These are phyloP conservation scores for Thelonectria discophora DNA, from an alignment of 2,329 filamentous ascomycete species.

Conservation along the genomic window DNA sequence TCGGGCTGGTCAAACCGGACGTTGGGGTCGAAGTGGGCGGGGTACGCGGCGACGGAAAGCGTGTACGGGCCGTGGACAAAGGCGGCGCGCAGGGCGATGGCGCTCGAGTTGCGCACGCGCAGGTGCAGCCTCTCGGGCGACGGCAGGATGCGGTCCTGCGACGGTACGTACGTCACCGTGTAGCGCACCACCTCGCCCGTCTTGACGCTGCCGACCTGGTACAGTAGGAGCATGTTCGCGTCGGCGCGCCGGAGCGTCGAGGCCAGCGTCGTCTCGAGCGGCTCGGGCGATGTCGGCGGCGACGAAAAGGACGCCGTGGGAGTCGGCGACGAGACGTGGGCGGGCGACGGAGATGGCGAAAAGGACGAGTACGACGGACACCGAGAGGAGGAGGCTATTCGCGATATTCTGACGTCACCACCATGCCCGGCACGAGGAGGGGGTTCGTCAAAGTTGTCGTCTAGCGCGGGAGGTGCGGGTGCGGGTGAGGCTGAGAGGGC, in stretches of 20 bases:
- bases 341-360: conserved; percentile 11
- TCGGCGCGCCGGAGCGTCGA: conserved; percentile 21
- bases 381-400: conserved; percentile 21
- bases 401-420: conserved; percentile 41
- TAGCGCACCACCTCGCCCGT: conserved; percentile 94
- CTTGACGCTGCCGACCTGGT: conserved; percentile 91
- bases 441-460: conserved; percentile 17
- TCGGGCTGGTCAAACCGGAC: conserved; percentile 75
- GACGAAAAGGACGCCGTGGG: conserved; percentile 19
- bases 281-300: conserved; percentile 10
- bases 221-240: conserved; percentile 80
- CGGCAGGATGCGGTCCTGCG: conserved; percentile 87
- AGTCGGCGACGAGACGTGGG: conserved; percentile 16
- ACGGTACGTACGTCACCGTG: conserved; percentile 91
- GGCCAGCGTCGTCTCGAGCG: conserved; percentile 16
- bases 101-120: conserved; percentile 90
- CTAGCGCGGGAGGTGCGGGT: conserved; percentile 4
- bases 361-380: neutral
- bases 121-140: conserved; percentile 83
- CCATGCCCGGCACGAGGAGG: conserved; percentile 31
- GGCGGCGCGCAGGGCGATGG: conserved; percentile 89
- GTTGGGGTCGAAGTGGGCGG: conserved; percentile 84
- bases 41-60: conserved; percentile 86
- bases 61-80: conserved; percentile 97
- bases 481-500: neutral